Conservation (phyloP, 345 rosid genomes). For the Trapa bicornis region DNA sequence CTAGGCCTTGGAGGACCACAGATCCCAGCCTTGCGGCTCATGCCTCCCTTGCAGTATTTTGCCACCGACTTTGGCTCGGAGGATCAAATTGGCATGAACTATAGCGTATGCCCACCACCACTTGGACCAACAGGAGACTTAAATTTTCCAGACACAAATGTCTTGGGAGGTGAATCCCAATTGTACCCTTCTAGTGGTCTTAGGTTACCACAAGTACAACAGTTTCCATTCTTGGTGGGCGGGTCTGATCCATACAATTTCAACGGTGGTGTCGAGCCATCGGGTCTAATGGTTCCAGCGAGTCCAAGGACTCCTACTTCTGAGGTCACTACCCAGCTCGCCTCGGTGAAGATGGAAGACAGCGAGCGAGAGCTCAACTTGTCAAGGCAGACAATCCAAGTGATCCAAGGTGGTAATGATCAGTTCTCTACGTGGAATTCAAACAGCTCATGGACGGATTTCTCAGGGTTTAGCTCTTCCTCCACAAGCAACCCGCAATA, state of each 20-base stretch:
- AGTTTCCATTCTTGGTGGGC: slow-evolving; percentile 27
- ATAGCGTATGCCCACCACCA: slow-evolving; percentile 21
- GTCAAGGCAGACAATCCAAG: slow-evolving; percentile 38
- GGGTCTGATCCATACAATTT: slow-evolving; percentile 44
- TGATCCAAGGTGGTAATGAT: slow-evolving; percentile 32
- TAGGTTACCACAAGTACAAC: slow-evolving; percentile 39
- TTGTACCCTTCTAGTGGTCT: slow-evolving; percentile 29
- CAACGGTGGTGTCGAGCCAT: slow-evolving; percentile 27
- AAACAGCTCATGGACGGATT: slow-evolving; percentile 39
- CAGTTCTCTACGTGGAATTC: slow-evolving; percentile 23
- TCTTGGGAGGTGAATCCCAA: slow-evolving; percentile 22
- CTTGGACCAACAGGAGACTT: slow-evolving; percentile 24
- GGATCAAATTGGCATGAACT: slow-evolving; percentile 30
- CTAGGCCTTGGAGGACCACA: slow-evolving; percentile 34
- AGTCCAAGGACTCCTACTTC: slow-evolving; percentile 26
- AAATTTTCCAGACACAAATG: slow-evolving; percentile 18
- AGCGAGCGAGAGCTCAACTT: slow-evolving; percentile 20
- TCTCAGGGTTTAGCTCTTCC: slow-evolving; percentile 50
- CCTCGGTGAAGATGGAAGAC: slow-evolving; percentile 61
- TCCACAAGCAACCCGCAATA: slow-evolving; percentile 21
- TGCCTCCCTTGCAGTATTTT: slow-evolving; percentile 45
- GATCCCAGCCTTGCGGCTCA: slow-evolving; percentile 28
- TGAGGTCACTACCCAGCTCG: slow-evolving; percentile 19
- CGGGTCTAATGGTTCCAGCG: slow-evolving; percentile 18
- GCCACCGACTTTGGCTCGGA: slow-evolving; percentile 17